These are phyloP conservation scores for Pleurotus giganteus DNA, from an alignment of 768 basidiomycete genomes.

Conservation along the genomic window DNA sequence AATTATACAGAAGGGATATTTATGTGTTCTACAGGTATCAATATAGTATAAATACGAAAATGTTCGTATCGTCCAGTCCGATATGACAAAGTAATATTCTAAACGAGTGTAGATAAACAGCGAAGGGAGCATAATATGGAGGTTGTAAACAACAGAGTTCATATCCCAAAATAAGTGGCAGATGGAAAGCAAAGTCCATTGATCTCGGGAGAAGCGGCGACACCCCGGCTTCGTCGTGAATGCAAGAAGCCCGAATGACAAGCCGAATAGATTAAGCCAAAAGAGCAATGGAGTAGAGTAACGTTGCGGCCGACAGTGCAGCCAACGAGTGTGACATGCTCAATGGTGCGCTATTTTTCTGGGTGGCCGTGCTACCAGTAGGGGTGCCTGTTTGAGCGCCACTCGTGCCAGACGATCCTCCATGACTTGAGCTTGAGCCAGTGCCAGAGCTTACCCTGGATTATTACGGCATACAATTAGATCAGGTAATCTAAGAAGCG, in stretches of 20 bases:
- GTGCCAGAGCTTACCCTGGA: background rate
- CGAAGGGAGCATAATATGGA: background rate
- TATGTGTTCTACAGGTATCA: background rate
- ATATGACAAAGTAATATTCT: background rate
- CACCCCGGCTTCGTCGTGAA: background rate
- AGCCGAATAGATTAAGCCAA: background rate
- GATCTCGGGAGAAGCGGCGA: background rate
- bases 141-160: background rate
- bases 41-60: background rate
- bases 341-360: background rate
- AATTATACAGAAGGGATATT: background rate
- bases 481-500: background rate
- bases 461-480: background rate
- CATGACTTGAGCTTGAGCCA: background rate
- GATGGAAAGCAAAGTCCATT: background rate
- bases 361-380: background rate
- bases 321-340: background rate
- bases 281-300: background rate
- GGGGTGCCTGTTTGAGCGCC: background rate
- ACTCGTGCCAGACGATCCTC: background rate
- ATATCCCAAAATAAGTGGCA: background rate
- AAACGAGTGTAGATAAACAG: background rate
- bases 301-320: background rate
- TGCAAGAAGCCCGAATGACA: background rate
- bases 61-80: background rate